Percentiles rank a stretch among this genome's conserved stretches.
Conservation (phyloP, 805 yeast genomes). For the Deakozyma indianensis region DNA sequence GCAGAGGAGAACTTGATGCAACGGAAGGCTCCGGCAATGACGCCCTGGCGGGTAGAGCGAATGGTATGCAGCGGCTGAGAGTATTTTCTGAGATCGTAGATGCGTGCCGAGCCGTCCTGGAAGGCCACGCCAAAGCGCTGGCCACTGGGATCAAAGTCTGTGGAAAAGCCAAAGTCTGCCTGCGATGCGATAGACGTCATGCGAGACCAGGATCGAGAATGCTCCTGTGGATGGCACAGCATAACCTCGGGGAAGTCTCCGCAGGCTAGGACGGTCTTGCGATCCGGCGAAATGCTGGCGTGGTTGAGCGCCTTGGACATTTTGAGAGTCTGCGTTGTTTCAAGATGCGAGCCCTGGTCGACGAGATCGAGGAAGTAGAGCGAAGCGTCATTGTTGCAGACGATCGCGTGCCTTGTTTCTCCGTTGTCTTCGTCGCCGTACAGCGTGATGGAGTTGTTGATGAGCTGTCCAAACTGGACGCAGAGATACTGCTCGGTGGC, state of each 20-base stretch:
- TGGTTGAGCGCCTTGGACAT: slow-evolving; percentile 62
- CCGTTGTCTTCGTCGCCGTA: slow-evolving; percentile 22
- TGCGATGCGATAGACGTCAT: slow-evolving; percentile 35
- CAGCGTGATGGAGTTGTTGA: slow-evolving; percentile 57
- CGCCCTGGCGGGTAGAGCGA: slow-evolving; percentile 28
- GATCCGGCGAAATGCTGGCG: slow-evolving; percentile 53
- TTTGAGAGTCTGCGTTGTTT: slow-evolving; percentile 20
- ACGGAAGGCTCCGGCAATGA: slow-evolving; percentile 49
- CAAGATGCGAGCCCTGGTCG: slow-evolving; percentile 10
- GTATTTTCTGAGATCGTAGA: slow-evolving; percentile 60
- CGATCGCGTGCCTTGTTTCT: slow-evolving; percentile 29
- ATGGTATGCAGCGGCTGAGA: slow-evolving; percentile 21
- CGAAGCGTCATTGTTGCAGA: slow-evolving; percentile 74
- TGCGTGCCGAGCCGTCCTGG: slow-evolving; percentile 68
- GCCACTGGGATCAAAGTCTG: slow-evolving; percentile 66
- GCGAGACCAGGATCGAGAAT: slow-evolving; percentile 19
- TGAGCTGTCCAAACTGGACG: slow-evolving; percentile 59
- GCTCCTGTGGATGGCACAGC: slow-evolving; percentile 26
- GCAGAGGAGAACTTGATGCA: slow-evolving; percentile 49
- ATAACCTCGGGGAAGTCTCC: slow-evolving; percentile 67
- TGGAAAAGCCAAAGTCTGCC: slow-evolving; percentile 74
- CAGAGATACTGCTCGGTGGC: slow-evolving; percentile 33
- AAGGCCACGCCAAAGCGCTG: slow-evolving; percentile 61
- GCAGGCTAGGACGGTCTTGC: slow-evolving; percentile 43
- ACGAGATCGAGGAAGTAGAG: slow-evolving; percentile 51